Evolutionary conservation across 192 early-diverging fungal species (phyloP).

Genomic region (Radiomyces spectabilis): DNA sequence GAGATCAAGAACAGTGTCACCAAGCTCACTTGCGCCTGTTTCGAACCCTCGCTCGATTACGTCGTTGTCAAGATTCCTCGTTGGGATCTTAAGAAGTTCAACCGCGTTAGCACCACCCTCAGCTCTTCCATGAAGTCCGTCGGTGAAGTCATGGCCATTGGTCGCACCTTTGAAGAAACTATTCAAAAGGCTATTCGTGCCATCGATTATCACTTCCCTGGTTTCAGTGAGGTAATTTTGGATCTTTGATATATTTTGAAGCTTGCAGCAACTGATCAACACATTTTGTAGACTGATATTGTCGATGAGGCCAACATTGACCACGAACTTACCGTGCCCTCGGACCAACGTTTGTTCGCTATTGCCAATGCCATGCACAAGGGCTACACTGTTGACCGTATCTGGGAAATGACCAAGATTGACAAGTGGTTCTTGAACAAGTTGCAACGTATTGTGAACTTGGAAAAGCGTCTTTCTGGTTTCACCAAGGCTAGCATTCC

Average conservation of each 20-base stretch:
- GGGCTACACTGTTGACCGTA: conserved; percentile 87
- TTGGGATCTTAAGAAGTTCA: conserved; percentile 97
- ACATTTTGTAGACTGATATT: conserved; percentile 44
- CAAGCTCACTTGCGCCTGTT: conserved; percentile 92
- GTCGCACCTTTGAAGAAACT: conserved; percentile 95
- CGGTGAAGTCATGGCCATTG: conserved; percentile 97
- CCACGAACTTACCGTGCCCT: conserved; percentile 82
- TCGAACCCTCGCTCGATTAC: conserved; percentile 96
- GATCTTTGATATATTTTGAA: conserved; percentile 1
- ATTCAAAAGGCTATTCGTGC: conserved; percentile 94
- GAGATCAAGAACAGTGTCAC: conserved; percentile 94
- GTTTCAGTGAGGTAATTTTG: conserved; percentile 55
- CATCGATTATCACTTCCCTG: conserved; percentile 80
- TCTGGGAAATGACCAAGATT: conserved; percentile 86
- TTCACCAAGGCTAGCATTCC: conserved; percentile 60
- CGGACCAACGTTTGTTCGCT: conserved; percentile 93
- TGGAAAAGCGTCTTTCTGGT: conserved; percentile 59
- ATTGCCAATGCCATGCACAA: conserved; percentile 92
- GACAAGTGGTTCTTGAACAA: conserved; percentile 99
- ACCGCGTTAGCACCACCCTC: conserved; percentile 83
- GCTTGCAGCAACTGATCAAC: neutral
- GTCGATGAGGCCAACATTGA: conserved; percentile 67
- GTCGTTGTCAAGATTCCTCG: conserved; percentile 77
- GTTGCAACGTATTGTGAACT: conserved; percentile 78
- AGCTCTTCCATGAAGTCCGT: conserved; percentile 95